Conservation (phyloP, 148 eudicot genomes). For the Beta vulgaris region DNA sequence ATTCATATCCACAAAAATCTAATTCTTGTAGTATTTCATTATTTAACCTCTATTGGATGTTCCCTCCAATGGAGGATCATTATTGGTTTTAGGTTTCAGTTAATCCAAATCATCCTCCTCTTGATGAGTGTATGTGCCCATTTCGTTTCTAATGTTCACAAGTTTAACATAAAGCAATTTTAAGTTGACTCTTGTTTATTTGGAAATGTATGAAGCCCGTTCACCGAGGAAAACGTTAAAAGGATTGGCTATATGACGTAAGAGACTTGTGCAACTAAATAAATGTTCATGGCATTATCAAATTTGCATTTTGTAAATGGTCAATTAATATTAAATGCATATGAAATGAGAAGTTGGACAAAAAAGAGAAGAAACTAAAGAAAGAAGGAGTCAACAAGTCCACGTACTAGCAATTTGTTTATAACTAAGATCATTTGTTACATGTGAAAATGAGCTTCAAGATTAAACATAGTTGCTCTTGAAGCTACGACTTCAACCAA, state of each 20-base stretch:
- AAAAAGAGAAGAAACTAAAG: constrained; percentile 4
- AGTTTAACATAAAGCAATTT: too few species aligned
- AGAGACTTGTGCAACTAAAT: constrained; percentile 9
- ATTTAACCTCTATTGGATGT: too few species aligned
- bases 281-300: neutral
- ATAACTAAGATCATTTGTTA: neutral
- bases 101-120: too few species aligned
- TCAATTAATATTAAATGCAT: neutral
- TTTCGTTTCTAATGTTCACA: too few species aligned
- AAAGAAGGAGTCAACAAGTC: constrained; percentile 23
- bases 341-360: neutral
- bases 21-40: too few species aligned
- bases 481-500: neutral
- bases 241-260: neutral
- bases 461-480: constrained; percentile 21
- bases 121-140: too few species aligned
- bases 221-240: neutral
- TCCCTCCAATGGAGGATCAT: too few species aligned
- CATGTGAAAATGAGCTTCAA: constrained; percentile 25
- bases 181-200: neutral
- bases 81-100: too few species aligned
- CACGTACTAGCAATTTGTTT: neutral
- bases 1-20: too few species aligned
- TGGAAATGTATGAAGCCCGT: neutral
- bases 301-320: neutral